phyloP scores from a whole-genome alignment of 768 basidiomycete species.

The Sporobolomyces roseus region DNA sequence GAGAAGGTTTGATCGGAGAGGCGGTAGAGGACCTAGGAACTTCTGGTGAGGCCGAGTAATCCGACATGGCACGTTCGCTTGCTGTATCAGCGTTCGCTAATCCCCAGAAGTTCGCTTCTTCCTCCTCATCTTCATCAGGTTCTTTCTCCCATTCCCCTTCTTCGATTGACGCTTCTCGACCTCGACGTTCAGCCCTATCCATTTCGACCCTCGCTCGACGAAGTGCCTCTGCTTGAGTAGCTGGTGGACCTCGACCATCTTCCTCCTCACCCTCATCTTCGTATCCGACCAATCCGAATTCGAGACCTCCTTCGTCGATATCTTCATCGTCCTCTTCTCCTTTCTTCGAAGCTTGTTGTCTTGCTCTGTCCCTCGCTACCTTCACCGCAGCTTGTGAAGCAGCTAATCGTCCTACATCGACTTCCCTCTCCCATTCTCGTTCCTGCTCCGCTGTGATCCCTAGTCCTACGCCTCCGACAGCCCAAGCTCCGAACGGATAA shows the following conservation, averaged over 20 bases:
- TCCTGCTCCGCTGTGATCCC: slow-evolving; percentile 29
- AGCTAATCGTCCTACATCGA: neutral
- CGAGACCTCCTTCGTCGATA: neutral
- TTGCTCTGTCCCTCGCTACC: too few relatives aligned
- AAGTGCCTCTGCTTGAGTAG: slow-evolving; percentile 18
- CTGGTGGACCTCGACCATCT: slow-evolving; percentile 31
- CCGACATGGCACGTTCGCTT: slow-evolving; percentile 1
- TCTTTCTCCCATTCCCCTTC: slow-evolving; percentile 41
- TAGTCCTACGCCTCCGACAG: slow-evolving; percentile 39
- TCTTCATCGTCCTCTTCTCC: neutral
- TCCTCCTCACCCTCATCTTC: slow-evolving; percentile 37
- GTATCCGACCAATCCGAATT: neutral
- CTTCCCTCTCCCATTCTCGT: slow-evolving; percentile 16
- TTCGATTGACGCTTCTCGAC: neutral
- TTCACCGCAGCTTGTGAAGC: slow-evolving; percentile 14
- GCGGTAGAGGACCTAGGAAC: neutral
- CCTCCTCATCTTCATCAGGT: slow-evolving; percentile 49
- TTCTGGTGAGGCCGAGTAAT: neutral
- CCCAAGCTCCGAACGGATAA: slow-evolving; percentile 44
- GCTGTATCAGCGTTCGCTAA: slow-evolving; percentile 11
- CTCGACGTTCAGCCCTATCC: slow-evolving; percentile 8
- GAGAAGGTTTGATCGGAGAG: neutral
- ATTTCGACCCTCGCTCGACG: neutral
- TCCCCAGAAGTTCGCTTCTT: slow-evolving; percentile 45
- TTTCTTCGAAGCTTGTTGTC: too few relatives aligned